Percentiles rank a stretch among this genome's conserved stretches.
Evolutionary conservation across 1,139 yeast species (phyloP).

Genomic region (Yamadazyma triangularis): DNA sequence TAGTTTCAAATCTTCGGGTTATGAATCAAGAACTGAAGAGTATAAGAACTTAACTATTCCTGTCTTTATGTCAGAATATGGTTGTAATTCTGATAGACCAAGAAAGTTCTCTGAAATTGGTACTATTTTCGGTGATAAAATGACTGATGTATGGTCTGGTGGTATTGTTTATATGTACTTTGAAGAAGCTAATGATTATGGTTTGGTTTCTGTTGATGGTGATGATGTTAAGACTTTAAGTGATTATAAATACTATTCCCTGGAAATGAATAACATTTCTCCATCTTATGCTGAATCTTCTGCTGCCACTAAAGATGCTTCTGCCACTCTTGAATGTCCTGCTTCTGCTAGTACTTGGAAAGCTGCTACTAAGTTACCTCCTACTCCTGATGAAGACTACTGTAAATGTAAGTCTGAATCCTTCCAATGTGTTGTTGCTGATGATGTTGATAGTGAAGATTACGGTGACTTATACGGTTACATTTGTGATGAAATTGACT

Average conservation of each 20-base stretch:
- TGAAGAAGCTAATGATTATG: slow-evolving; percentile 77
- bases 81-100: slow-evolving; percentile 69
- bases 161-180: slow-evolving; percentile 89
- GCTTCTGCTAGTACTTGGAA: slow-evolving; percentile 45
- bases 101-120: slow-evolving; percentile 71
- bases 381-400: slow-evolving; percentile 58
- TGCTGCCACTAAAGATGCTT: slow-evolving; percentile 17
- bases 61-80: slow-evolving; percentile 86
- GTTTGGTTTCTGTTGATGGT: slow-evolving; percentile 57
- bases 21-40: slow-evolving; percentile 65
- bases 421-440: slow-evolving; percentile 47
- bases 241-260: slow-evolving; percentile 48
- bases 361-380: slow-evolving; percentile 57
- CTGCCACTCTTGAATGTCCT: slow-evolving; percentile 47
- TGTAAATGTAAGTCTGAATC: slow-evolving; percentile 55
- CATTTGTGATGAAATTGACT: slow-evolving; percentile 47
- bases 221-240: slow-evolving; percentile 37
- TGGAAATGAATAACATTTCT: slow-evolving; percentile 52
- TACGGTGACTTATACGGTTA: slow-evolving; percentile 51
- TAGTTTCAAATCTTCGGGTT: slow-evolving; percentile 63
- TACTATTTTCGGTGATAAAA: slow-evolving; percentile 53
- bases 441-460: slow-evolving; percentile 39
- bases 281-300: slow-evolving; percentile 36
- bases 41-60: slow-evolving; percentile 73
- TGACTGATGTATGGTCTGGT: slow-evolving; percentile 87